Evolutionary conservation across 2,329 filamentous ascomycete species (phyloP).

Genomic region (Neonectria coccinea): DNA sequence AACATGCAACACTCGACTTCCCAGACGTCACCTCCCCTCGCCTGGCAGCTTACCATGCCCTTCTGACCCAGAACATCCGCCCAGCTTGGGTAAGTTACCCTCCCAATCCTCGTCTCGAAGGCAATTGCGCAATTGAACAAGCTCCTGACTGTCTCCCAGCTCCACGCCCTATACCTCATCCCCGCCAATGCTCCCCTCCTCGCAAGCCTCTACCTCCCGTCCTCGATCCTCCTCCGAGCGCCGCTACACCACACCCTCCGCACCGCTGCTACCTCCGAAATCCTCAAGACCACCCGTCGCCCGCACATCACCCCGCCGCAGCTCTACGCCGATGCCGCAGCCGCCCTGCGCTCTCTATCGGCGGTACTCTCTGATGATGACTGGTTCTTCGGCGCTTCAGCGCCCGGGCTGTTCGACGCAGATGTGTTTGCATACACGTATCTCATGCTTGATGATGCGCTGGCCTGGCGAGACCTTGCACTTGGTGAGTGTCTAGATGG

Average conservation of each 20-base stretch:
- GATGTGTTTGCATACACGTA: constrained; percentile 91
- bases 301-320: constrained; percentile 47
- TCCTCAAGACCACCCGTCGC: constrained; percentile 71
- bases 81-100: constrained; percentile 79
- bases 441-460: constrained; percentile 73
- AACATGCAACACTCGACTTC: constrained; percentile 52
- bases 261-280: constrained; percentile 78
- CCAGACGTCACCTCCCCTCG: constrained; percentile 65
- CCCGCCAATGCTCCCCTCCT: constrained; percentile 76
- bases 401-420: constrained; percentile 85
- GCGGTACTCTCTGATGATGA: constrained; percentile 53
- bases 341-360: constrained; percentile 61
- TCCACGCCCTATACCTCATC: constrained; percentile 85
- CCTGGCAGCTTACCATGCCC: constrained; percentile 80
- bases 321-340: constrained; percentile 58
- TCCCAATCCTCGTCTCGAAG: background rate
- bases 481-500: constrained; percentile 68
- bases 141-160: constrained; percentile 56
- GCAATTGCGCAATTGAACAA: background rate
- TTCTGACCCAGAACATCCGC: constrained; percentile 82
- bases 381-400: constrained; percentile 63
- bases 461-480: constrained; percentile 73
- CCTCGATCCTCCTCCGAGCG: constrained; percentile 71
- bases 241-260: constrained; percentile 75
- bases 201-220: constrained; percentile 77